These are phyloP conservation scores for Actinidia polygama DNA, from an alignment of 179 eudicot genomes.

Conservation along the genomic window DNA sequence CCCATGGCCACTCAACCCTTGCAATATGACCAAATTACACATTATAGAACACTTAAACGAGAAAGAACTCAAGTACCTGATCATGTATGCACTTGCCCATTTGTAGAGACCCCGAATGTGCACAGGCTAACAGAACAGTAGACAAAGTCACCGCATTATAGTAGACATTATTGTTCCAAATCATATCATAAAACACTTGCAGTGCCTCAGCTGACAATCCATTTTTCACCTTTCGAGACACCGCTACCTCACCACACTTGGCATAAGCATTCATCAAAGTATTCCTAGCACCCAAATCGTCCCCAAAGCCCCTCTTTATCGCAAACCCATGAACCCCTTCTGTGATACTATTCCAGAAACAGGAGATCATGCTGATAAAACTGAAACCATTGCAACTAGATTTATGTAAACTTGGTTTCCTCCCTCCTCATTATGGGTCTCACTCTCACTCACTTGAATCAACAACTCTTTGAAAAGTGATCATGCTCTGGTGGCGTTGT, in stretches of 20 bases:
- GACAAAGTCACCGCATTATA: conserved; percentile 67
- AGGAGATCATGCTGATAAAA: conserved; percentile 62
- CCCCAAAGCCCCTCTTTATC: conserved; percentile 57
- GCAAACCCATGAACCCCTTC: conserved; percentile 60
- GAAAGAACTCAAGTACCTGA: conserved; percentile 37
- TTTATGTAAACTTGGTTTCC: conserved; percentile 37
- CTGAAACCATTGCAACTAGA: conserved; percentile 56
- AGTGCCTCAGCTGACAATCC: conserved; percentile 64
- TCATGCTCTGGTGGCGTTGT: conserved; percentile 40
- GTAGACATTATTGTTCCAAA: conserved; percentile 35
- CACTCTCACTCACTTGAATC: conserved; percentile 27
- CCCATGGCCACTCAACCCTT: neutral
- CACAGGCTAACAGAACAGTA: conserved; percentile 67
- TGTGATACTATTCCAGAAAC: conserved; percentile 40
- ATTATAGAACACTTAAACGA: neutral
- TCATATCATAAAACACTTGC: conserved; percentile 51
- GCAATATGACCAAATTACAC: conserved; percentile 2
- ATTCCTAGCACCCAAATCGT: conserved; percentile 49
- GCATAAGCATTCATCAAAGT: conserved; percentile 74
- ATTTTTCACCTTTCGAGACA: conserved; percentile 62
- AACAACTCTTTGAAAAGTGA: conserved; percentile 51
- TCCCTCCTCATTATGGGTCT: conserved; percentile 23
- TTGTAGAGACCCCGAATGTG: conserved; percentile 66
- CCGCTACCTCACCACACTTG: conserved; percentile 57
- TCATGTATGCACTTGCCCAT: conserved; percentile 66